Base-by-base conservation (phyloP, 2,329 filamentous ascomycete species). In the Alternaria arbusti region DNA sequence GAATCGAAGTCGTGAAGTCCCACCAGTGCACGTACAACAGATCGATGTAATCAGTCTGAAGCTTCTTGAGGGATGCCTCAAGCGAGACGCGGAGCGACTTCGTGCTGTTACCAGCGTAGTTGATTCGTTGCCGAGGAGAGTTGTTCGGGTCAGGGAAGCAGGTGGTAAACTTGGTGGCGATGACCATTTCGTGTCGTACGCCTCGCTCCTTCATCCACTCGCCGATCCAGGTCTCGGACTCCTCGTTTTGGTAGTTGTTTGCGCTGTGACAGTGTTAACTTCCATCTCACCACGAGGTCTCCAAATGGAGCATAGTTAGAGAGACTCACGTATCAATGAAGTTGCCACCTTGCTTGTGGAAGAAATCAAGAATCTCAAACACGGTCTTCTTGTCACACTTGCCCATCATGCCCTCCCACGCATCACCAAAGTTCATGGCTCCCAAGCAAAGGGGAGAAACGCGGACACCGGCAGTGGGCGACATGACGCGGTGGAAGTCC, bases 361-460 rank as follows among this genome's bases (percentile, higher is more conserved):
- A 86, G 59, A 73, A 77, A 70, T 86, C 84, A 6, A 86, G 71
- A 5, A 86, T 80, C 26, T 76, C 79, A 63, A 85, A 85, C 0
- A 80, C 71, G 0, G 77, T 80, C 32, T 84, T 78, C 65, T 84
- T 84, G 59, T 75, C 78, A 58, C 81, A 82, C 59, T 82, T 79
- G 9, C 83, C 84, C 74, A 83, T 76, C 36, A 67, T 49, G 1
- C 67, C 66, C 51, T 74, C 67, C 85, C 84, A 86, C 6, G 82
- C 81, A 36, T 84, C 80, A 15, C 85, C 85, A 67, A 87, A 86
- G 71, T 84, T 87, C 85, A 87, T 87, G 1, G 82, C 81, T 22
- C 85, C 86, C 1, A 87, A 78, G 57, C 85, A 87, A 72, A 87
- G 74, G 32, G 86, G 85, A 23, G 82, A 85, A 15, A 87, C 86